Evolutionary conservation across 345 rosid species (phyloP), one percentile per base, ranked within the genome.

Genomic region (Acer negundo): DNA sequence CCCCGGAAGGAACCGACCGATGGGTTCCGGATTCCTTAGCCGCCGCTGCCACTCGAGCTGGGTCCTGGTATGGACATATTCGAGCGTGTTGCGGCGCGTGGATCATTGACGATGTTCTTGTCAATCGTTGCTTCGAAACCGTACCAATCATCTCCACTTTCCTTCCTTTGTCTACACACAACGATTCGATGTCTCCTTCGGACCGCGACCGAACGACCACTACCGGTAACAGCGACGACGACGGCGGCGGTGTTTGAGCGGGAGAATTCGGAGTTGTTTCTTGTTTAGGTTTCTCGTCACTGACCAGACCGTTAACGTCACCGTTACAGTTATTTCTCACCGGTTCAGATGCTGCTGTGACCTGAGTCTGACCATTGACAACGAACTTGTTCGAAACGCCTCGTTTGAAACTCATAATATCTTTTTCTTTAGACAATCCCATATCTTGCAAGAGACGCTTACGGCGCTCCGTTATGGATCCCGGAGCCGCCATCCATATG

Each of bases 401-500:
- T 0, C 70, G 76, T 17, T 73, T 81, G 72, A 87, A 71, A 22
- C 88, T 86, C 6, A 85, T 76, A 73, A 83, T 70, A 55, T 80
- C 83, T 83, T 82, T 89, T 62, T 83, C 79, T 11, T 82, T 44
- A 0, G 86, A 80, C 10, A 96, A 75, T 7, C 99, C 97, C 99
- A 92, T 94, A 2, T 94, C 97, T 10, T 87, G 88, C 7, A 91
- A 82, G 13, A 96, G 88, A 6, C 94, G 86, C 23, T 89, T 86
- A 1, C 98, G 88, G 15, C 98, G 85, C 72, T 96, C 95, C 1
- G 74, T 86, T 0, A 96, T 87, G 24, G 99, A 90, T 2, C 95
- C 94, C 2, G 98, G 99, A 10, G 92, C 89, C n/a, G 94, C 77
- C 97, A 88, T 91, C 97, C 98, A 96, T 13, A 94, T 69, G 62